phyloP scores from a whole-genome alignment of 345 rosid genomes.

The Arabis alpina region DNA sequence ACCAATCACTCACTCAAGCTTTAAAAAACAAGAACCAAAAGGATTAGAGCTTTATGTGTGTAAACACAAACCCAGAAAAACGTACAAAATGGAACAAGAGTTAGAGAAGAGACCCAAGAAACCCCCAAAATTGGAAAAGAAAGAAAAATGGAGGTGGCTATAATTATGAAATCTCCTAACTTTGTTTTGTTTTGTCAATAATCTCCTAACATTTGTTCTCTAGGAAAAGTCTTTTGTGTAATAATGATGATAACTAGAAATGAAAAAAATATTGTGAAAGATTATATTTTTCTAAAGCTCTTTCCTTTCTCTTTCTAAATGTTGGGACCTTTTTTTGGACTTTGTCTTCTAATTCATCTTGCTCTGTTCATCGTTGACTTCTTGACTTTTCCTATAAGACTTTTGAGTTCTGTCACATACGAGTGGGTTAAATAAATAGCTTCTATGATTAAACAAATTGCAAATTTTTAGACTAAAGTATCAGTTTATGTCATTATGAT shows the following conservation, averaged over 20 bases:
- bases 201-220: constrained; percentile 18
- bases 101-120: not conserved
- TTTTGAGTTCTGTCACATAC: not conserved
- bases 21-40: not conserved
- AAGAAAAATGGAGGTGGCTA: not conserved
- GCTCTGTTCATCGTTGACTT: constrained; percentile 39
- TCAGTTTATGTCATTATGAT: not conserved
- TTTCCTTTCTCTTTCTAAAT: constrained; percentile 26
- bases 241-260: not conserved
- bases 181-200: not conserved
- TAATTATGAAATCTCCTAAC: constrained; percentile 12
- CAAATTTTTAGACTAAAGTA: not conserved
- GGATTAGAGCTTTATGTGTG: constrained; percentile 18
- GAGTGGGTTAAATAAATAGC: not conserved
- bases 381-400: constrained; percentile 26
- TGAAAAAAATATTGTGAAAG: constrained; percentile 23
- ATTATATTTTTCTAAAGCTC: not conserved
- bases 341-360: constrained; percentile 30
- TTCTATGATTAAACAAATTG: not conserved
- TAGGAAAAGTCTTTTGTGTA: constrained; percentile 9
- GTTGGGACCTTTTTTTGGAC: constrained; percentile 23
- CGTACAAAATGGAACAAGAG: constrained; percentile 30
- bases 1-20: constrained; percentile 31
- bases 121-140: constrained; percentile 8
- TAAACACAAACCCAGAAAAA: constrained; percentile 38